Evolutionary conservation across 495 filamentous ascomycete species (phyloP).

Genomic region (Tuber calosporum): DNA sequence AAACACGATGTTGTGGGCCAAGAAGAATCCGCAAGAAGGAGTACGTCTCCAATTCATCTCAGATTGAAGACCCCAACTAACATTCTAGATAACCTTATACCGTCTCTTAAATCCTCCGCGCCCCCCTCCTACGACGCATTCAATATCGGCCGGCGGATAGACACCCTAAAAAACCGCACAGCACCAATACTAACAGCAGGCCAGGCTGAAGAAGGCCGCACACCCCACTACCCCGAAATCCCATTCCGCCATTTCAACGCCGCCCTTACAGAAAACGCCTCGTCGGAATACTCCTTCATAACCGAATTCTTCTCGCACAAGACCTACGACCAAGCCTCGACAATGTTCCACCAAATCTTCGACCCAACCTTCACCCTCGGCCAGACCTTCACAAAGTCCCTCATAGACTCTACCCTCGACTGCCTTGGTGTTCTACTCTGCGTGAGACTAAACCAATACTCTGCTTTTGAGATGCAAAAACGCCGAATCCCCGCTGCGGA

Average conservation of each 20-base stretch:
- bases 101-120: slow-evolving; percentile 40
- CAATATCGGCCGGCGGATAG: slow-evolving; percentile 73
- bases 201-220: slow-evolving; percentile 78
- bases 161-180: slow-evolving; percentile 62
- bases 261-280: slow-evolving; percentile 85
- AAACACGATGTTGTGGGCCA: slow-evolving; percentile 77
- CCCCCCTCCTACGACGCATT: slow-evolving; percentile 75
- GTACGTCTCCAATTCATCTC: slow-evolving; percentile 40
- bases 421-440: slow-evolving; percentile 78
- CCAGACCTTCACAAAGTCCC: slow-evolving; percentile 63
- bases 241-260: slow-evolving; percentile 92
- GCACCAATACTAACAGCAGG: slow-evolving; percentile 61
- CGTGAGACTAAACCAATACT: slow-evolving; percentile 87
- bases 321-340: slow-evolving; percentile 51
- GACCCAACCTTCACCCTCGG: slow-evolving; percentile 75
- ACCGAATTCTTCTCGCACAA: slow-evolving; percentile 75
- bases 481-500: slow-evolving; percentile 83
- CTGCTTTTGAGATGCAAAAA: slow-evolving; percentile 85
- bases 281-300: slow-evolving; percentile 91
- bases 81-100: slow-evolving; percentile 35
- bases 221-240: slow-evolving; percentile 75
- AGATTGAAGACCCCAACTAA: slow-evolving; percentile 40
- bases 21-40: slow-evolving; percentile 60
- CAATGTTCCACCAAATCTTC: slow-evolving; percentile 73
- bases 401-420: slow-evolving; percentile 70